phyloP scores from a whole-genome alignment of 2,329 filamentous ascomycete species.

The Dactylellina leptospora region DNA sequence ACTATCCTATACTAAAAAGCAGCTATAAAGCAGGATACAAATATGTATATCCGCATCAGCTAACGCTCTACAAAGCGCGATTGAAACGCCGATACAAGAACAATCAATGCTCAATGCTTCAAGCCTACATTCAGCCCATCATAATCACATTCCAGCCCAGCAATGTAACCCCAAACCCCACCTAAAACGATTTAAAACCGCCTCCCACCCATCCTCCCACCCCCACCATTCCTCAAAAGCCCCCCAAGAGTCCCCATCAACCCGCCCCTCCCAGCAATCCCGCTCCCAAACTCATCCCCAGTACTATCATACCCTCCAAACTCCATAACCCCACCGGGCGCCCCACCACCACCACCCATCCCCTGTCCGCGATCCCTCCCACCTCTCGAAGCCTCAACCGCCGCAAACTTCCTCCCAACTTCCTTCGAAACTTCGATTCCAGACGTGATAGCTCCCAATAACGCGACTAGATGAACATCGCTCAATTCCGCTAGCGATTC shows the following conservation, averaged over 20 bases:
- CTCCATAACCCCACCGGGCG: slow-evolving; percentile 30
- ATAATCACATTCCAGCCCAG: too few relatives aligned
- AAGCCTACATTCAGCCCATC: too few relatives aligned
- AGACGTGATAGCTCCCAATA: slow-evolving; percentile 79
- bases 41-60: too few relatives aligned
- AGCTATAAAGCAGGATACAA: too few relatives aligned
- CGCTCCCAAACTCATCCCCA: slow-evolving; percentile 65
- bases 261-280: slow-evolving; percentile 72
- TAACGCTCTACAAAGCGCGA: too few relatives aligned
- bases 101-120: too few relatives aligned
- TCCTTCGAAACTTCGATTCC: slow-evolving; percentile 76
- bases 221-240: slow-evolving; percentile 86
- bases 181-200: slow-evolving; percentile 82
- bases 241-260: slow-evolving; percentile 74
- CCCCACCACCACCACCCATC: slow-evolving; percentile 12
- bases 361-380: slow-evolving; percentile 27
- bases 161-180: not conserved
- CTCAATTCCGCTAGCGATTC: slow-evolving; percentile 81
- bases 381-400: slow-evolving; percentile 53
- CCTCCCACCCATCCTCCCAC: slow-evolving; percentile 68
- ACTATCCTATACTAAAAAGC: too few relatives aligned
- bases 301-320: slow-evolving; percentile 48
- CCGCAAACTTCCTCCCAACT: slow-evolving; percentile 76
- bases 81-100: too few relatives aligned
- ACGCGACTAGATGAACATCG: slow-evolving; percentile 79